phyloP scores from a whole-genome alignment of 1,284 basidiomycete genomes.

The Tranzscheliella williamsii region DNA sequence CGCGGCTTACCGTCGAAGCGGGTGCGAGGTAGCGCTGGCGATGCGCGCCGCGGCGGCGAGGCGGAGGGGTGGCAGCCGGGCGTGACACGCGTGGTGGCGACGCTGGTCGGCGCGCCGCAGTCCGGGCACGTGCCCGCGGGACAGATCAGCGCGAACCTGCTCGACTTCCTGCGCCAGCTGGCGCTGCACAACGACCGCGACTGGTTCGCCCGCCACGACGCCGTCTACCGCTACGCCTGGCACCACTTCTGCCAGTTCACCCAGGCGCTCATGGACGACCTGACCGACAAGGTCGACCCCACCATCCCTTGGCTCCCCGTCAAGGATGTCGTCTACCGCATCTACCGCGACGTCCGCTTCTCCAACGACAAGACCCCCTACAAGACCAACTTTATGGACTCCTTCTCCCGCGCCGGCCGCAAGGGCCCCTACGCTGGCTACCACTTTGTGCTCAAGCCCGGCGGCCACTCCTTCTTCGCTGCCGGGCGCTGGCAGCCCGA shows the following conservation, averaged over 20 bases:
- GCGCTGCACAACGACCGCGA: slow-evolving; percentile 77
- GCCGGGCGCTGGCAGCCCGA: slow-evolving; percentile 83
- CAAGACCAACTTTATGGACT: slow-evolving; percentile 76
- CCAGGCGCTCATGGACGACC: slow-evolving; percentile 69
- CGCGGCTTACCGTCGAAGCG: too few species aligned
- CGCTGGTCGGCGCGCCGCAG: slow-evolving; percentile 22
- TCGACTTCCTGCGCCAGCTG: slow-evolving; percentile 75
- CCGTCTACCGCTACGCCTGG: slow-evolving; percentile 13
- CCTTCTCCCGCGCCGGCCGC: slow-evolving; percentile 75
- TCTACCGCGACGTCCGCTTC: slow-evolving; percentile 75
- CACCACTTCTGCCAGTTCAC: slow-evolving; percentile 82
- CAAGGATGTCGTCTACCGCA: slow-evolving; percentile 76
- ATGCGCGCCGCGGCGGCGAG: not conserved
- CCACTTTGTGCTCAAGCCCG: slow-evolving; percentile 29
- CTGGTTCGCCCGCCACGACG: slow-evolving; percentile 72
- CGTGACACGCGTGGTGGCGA: slow-evolving; percentile 17
- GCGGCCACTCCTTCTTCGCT: slow-evolving; percentile 69
- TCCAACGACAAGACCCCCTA: slow-evolving; percentile 92
- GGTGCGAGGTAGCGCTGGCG: too few species aligned
- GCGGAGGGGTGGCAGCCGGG: slow-evolving; percentile 13
- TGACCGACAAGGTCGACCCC: slow-evolving; percentile 71
- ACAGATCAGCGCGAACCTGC: slow-evolving; percentile 79
- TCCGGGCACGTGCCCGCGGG: slow-evolving; percentile 71
- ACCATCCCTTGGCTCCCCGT: slow-evolving; percentile 82
- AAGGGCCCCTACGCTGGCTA: slow-evolving; percentile 77